phyloP scores from a whole-genome alignment of 495 filamentous ascomycete species.

The Annulohypoxylon bovei region DNA sequence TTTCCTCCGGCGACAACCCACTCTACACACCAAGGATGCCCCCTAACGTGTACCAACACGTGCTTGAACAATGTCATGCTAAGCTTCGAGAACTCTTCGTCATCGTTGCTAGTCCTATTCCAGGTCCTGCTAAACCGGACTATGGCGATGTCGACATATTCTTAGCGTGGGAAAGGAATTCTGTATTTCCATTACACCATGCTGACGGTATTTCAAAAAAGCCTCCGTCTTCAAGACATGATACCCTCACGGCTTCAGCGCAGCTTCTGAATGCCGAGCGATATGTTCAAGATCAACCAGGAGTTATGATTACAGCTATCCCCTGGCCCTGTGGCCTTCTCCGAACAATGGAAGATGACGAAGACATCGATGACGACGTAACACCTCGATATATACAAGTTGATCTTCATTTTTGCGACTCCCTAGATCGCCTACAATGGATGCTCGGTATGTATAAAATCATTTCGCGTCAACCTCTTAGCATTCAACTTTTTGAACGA shows the following conservation, averaged over 20 bases:
- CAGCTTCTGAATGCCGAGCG: constrained; percentile 45
- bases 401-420: constrained; percentile 65
- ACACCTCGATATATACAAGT: constrained; percentile 64
- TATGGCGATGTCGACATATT: constrained; percentile 72
- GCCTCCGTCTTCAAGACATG: background rate
- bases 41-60: constrained; percentile 55
- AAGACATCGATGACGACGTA: background rate
- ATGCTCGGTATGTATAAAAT: constrained; percentile 37
- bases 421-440: constrained; percentile 62
- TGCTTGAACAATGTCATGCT: constrained; percentile 51
- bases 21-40: constrained; percentile 69
- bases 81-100: constrained; percentile 58
- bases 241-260: constrained; percentile 7
- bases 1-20: constrained; percentile 52
- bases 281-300: constrained; percentile 42
- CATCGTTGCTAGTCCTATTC: constrained; percentile 60
- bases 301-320: constrained; percentile 57
- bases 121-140: constrained; percentile 63
- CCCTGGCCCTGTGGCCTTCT: constrained; percentile 54
- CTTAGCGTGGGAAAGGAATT: constrained; percentile 52
- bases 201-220: background rate
- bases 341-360: background rate
- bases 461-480: no score
- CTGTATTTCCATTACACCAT: constrained; percentile 30
- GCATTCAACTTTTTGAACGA: background rate